Conservation (phyloP, 1,139 yeast species). For the Kodamaea derodonti region DNA sequence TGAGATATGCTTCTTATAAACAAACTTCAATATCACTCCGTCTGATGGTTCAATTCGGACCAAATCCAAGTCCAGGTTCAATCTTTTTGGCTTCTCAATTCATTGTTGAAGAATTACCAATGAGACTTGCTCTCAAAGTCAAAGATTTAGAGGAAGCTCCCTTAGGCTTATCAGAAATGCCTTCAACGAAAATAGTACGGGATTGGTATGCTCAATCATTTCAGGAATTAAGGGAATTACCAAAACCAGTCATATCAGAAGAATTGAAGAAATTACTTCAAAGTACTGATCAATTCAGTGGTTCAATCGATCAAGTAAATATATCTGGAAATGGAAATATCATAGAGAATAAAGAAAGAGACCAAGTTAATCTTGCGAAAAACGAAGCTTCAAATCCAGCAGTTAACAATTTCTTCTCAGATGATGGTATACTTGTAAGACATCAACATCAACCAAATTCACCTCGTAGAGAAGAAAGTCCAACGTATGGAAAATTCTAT, state of each 20-base stretch:
- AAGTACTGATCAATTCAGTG: conserved; percentile 1
- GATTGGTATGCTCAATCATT: conserved; percentile 93
- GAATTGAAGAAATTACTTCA: conserved; percentile 33
- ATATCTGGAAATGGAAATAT: neutral
- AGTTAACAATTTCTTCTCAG: conserved; percentile 29
- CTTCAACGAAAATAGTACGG: conserved; percentile 70
- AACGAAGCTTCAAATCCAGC: conserved; percentile 37
- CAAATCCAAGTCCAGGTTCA: conserved; percentile 71
- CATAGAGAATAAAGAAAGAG: neutral
- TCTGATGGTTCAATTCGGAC: conserved; percentile 93
- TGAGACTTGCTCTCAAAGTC: conserved; percentile 80
- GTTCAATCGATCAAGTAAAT: too few species aligned
- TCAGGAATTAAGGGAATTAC: conserved; percentile 66
- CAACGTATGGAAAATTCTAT: conserved; percentile 53
- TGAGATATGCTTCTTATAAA: conserved; percentile 64
- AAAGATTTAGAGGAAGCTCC: conserved; percentile 83
- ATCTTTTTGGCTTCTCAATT: conserved; percentile 82
- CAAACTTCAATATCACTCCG: conserved; percentile 82
- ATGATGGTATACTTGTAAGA: conserved; percentile 12
- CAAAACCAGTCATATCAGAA: conserved; percentile 45
- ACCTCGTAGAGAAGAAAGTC: conserved; percentile 17
- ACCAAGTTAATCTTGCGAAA: conserved; percentile 24
- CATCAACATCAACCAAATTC: conserved; percentile 11
- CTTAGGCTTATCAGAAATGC: conserved; percentile 66
- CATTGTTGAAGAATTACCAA: conserved; percentile 83